Evolutionary conservation across 2,329 filamentous ascomycete species (phyloP), one percentile per base, ranked within the genome.

Genomic region (Ophiostoma angusticollis): DNA sequence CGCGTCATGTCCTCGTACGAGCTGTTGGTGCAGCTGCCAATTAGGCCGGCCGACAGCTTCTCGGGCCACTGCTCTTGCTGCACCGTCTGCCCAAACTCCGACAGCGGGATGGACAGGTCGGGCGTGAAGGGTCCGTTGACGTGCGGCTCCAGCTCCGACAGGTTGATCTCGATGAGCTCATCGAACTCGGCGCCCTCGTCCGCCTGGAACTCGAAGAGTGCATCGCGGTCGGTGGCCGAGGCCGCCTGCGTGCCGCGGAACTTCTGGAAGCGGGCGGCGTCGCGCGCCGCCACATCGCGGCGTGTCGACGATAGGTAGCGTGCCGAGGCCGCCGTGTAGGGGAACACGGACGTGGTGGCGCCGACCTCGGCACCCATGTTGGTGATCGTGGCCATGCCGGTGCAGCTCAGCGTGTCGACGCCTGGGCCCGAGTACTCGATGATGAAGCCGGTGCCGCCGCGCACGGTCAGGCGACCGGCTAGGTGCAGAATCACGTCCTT

Each of bases 1-100:
- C 89, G 80, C 25, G 87, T 93, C 91, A 98, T 98, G 58, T 98
- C 91, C 62, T 95, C 82, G 59, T 96, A 98, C 2, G 91, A 96
- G 59, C 84, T 93, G 71, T 98, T 98, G 36, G 91, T 98, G 69
- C 91, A 98, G 64, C 86, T 94, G 44, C 91, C 91, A 55, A 98
- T 98, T 39, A 98, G 72, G 37, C 87, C 87, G 19, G 91, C 89
- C 11, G 86, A 91, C 45, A 98, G 80, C 46, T 80, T 85, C 55
- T 84, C 74, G 2, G 91, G 91, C 91, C 91, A 98, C 36, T 81
- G 67, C 59, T 95, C 85, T 51, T 80, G 71, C 60, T 81, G 71
- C 17, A 95, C 84, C 2, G 81, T 78, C 42, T 84, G 72, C 55
- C 86, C 85, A 66, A 98, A 98, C 54, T 80, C 72, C 35, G 87